Percentiles rank a stretch among this genome's conserved stretches.
These are phyloP conservation scores for Annulohypoxylon bovei DNA, from an alignment of 495 filamentous ascomycete genomes.

Conservation along the genomic window DNA sequence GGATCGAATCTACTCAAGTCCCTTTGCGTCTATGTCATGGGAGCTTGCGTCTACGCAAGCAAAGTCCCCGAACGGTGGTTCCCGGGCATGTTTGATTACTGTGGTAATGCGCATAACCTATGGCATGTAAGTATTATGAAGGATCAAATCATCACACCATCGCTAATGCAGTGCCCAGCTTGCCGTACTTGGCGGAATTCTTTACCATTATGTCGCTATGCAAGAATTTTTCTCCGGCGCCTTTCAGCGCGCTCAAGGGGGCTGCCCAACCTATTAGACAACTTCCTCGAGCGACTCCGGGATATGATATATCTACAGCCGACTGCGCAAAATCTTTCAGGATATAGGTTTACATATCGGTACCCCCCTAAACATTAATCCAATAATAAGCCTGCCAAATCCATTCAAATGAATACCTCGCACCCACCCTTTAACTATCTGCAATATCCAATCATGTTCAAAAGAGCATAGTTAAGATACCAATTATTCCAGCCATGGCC, in stretches of 20 bases:
- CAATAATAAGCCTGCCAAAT: conserved; percentile 1
- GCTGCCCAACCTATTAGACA: conserved; percentile 58
- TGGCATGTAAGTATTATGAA: conserved; percentile 75
- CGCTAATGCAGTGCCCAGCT: conserved; percentile 35
- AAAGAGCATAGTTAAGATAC: conserved; percentile 16
- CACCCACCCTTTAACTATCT: background rate
- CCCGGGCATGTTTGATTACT: conserved; percentile 92
- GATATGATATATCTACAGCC: conserved; percentile 9
- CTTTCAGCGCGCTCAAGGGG: conserved; percentile 73
- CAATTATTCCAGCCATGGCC: conserved; percentile 10
- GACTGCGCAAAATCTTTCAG: background rate
- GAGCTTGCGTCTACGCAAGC: conserved; percentile 89
- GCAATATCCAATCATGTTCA: conserved; percentile 8
- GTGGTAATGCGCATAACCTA: conserved; percentile 94
- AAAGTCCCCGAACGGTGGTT: conserved; percentile 93
- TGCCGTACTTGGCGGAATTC: conserved; percentile 93
- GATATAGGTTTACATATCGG: conserved; percentile 3
- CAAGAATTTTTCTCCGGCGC: conserved; percentile 89
- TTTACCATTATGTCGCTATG: conserved; percentile 97
- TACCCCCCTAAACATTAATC: background rate
- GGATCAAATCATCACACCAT: background rate
- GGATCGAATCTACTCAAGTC: conserved; percentile 84
- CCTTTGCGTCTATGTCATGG: conserved; percentile 82
- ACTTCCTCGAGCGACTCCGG: background rate
- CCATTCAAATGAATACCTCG: background rate